A percentile compares a stretch with the other conserved stretches of the same genome.
These are phyloP conservation scores for Pulveroboletus sp. DNA, from an alignment of 768 basidiomycete species.

Conservation along the genomic window DNA sequence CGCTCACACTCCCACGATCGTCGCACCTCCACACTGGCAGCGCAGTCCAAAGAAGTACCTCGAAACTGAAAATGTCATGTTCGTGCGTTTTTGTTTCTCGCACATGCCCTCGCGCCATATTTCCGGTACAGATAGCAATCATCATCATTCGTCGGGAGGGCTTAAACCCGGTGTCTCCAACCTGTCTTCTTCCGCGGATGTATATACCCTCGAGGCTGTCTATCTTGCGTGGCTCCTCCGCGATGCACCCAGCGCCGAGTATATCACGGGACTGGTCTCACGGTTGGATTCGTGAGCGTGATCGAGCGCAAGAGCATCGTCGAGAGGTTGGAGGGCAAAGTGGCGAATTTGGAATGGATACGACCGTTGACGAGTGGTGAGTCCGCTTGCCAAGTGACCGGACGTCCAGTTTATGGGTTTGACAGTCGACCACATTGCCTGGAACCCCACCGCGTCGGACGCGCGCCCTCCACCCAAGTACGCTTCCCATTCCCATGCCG, in stretches of 20 bases:
- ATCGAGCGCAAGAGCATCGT: slow-evolving; percentile 85
- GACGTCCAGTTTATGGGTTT: neutral
- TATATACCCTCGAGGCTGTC: slow-evolving; percentile 78
- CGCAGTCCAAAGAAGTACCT: no score
- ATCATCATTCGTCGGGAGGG: no score
- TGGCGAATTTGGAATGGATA: slow-evolving; percentile 26
- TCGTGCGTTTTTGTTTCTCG: no score
- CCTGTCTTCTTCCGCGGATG: slow-evolving; percentile 39
- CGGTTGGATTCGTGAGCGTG: slow-evolving; percentile 76
- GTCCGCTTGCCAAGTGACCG: neutral
- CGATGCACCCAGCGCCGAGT: slow-evolving; percentile 77
- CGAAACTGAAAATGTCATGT: no score
- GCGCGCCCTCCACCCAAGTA: slow-evolving; percentile 18
- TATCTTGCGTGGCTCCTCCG: slow-evolving; percentile 81
- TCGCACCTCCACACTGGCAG: no score
- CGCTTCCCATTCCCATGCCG: slow-evolving; percentile 17
- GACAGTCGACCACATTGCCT: slow-evolving; percentile 61
- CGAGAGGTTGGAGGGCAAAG: slow-evolving; percentile 76
- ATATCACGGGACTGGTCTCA: slow-evolving; percentile 78
- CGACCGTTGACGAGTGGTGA: slow-evolving; percentile 21
- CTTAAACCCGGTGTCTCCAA: slow-evolving; percentile 52
- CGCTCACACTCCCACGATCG: no score
- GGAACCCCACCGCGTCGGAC: slow-evolving; percentile 48
- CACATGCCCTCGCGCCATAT: no score
- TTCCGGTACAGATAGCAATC: no score